Evolutionary conservation across 106 monocot genomes (phyloP).

Genomic region (Dendrobium nobile): DNA sequence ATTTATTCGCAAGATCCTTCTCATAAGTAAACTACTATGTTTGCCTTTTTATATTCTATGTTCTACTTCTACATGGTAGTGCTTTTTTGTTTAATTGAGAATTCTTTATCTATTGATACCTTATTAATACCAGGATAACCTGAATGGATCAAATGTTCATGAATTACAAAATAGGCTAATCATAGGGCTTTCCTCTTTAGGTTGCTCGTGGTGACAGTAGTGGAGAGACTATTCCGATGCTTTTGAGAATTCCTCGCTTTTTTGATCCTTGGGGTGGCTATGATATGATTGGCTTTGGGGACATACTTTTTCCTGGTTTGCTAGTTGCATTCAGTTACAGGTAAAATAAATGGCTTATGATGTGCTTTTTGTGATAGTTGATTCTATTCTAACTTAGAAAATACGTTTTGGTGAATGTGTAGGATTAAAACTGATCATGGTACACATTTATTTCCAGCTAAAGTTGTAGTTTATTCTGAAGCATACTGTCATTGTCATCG

Average conservation of each 20-base stretch:
- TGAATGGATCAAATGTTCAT: neutral
- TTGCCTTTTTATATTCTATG: neutral
- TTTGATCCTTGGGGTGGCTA: slow-evolving; percentile 98
- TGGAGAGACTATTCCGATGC: slow-evolving; percentile 94
- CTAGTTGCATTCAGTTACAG: slow-evolving; percentile 94
- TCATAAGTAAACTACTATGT: neutral
- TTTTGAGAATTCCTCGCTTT: slow-evolving; percentile 80
- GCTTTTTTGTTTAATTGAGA: neutral
- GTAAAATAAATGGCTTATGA: slow-evolving; percentile 22
- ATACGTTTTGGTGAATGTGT: neutral
- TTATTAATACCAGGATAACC: neutral
- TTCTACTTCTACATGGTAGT: neutral
- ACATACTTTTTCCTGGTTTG: slow-evolving; percentile 95
- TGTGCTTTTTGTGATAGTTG: neutral
- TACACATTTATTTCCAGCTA: neutral
- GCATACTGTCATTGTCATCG: neutral
- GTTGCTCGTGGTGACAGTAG: slow-evolving; percentile 86
- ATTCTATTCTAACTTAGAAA: neutral
- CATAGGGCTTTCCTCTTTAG: slow-evolving; percentile 20
- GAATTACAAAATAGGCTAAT: neutral
- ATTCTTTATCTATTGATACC: neutral
- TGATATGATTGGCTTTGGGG: slow-evolving; percentile 99
- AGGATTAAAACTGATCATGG: neutral
- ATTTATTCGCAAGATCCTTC: neutral
- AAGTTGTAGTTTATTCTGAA: neutral